These are phyloP conservation scores for Wickerhamomyces silvicola DNA, from an alignment of 805 yeast species.

Conservation along the genomic window DNA sequence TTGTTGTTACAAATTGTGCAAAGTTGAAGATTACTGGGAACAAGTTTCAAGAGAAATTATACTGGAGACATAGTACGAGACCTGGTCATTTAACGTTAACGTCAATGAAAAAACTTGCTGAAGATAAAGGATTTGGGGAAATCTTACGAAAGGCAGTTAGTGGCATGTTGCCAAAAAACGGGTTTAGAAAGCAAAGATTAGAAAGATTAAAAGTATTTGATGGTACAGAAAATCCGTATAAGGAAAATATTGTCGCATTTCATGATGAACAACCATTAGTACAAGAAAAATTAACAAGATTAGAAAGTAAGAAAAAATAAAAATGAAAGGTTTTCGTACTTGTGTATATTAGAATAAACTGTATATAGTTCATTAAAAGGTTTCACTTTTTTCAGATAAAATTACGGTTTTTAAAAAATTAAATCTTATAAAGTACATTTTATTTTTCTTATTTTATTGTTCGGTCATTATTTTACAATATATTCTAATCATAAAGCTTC, in stretches of 20 bases:
- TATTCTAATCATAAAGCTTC: too few relatives aligned
- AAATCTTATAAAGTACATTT: background rate
- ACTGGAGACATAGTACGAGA: constrained; percentile 82
- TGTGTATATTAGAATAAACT: background rate
- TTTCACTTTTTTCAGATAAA: background rate
- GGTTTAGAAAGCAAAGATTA: constrained; percentile 68
- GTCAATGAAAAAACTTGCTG: constrained; percentile 71
- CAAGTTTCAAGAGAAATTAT: constrained; percentile 71
- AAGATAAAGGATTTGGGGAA: constrained; percentile 84
- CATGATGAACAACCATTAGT: constrained; percentile 68
- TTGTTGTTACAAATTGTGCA: constrained; percentile 90
- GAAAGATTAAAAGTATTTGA: constrained; percentile 84
- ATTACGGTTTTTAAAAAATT: background rate
- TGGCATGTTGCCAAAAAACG: constrained; percentile 94
- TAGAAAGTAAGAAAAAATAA: constrained; percentile 5
- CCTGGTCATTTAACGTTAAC: constrained; percentile 86
- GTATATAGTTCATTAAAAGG: too few relatives aligned
- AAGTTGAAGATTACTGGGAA: constrained; percentile 79
- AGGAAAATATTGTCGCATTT: constrained; percentile 74
- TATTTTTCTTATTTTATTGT: background rate
- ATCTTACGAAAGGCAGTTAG: constrained; percentile 80
- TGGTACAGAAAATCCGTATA: constrained; percentile 83
- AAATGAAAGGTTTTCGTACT: background rate
- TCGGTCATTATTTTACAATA: too few relatives aligned
- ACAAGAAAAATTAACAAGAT: constrained; percentile 30